phyloP scores from a whole-genome alignment of 1,284 basidiomycete genomes.

The Sanghuangporus weigelae region DNA sequence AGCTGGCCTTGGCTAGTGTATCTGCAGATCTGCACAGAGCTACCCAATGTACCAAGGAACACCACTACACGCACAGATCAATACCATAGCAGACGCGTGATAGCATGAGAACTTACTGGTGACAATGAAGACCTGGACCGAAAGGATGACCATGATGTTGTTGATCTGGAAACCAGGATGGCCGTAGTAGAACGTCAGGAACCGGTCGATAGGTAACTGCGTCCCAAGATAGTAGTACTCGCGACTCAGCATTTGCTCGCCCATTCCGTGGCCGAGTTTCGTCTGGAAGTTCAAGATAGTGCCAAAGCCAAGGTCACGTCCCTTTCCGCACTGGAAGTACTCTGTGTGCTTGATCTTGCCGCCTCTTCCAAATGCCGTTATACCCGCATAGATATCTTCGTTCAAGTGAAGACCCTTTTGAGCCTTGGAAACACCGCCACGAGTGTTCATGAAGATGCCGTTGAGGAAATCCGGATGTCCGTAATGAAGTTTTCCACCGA shows the following conservation, averaged over 20 bases:
- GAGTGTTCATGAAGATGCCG: slow-evolving; percentile 96
- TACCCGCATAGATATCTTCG: slow-evolving; percentile 99
- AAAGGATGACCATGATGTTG: slow-evolving; percentile 96
- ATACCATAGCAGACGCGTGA: neutral
- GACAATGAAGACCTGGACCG: slow-evolving; percentile 89
- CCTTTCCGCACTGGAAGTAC: slow-evolving; percentile 98
- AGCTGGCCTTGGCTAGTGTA: slow-evolving; percentile 71
- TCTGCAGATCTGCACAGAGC: slow-evolving; percentile 71
- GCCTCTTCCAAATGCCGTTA: slow-evolving; percentile 96
- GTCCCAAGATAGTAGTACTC: slow-evolving; percentile 99
- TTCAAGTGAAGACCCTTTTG: slow-evolving; percentile 98
- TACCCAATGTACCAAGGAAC: slow-evolving; percentile 88
- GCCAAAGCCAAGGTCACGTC: slow-evolving; percentile 97
- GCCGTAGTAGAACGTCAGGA: slow-evolving; percentile 99
- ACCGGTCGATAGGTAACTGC: slow-evolving; percentile 96
- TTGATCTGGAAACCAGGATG: slow-evolving; percentile 99
- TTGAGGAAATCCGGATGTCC: slow-evolving; percentile 99
- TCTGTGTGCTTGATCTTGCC: slow-evolving; percentile 99
- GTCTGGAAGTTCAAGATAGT: slow-evolving; percentile 99
- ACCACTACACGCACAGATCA: slow-evolving; percentile 53
- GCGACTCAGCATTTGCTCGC: slow-evolving; percentile 97
- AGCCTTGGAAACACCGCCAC: slow-evolving; percentile 97
- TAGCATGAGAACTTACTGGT: slow-evolving; percentile 50
- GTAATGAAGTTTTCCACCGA: slow-evolving; percentile 98
- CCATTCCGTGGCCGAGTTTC: slow-evolving; percentile 99